Evolutionary conservation across 768 basidiomycete species (phyloP).

Genomic region (Lentinula lateritia): DNA sequence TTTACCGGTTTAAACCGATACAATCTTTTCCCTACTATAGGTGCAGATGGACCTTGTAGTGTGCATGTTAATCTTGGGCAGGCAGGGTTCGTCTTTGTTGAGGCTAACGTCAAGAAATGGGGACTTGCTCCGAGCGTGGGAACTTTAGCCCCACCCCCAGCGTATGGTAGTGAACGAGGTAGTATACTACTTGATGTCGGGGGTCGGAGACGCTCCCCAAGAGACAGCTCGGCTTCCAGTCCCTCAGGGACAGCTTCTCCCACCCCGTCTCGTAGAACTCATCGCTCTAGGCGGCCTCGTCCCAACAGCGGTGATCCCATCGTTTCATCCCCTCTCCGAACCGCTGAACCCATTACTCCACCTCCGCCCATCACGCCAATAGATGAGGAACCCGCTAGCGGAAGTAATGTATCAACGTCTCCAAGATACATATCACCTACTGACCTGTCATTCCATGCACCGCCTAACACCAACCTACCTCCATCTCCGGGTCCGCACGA

Average conservation of each 20-base stretch:
- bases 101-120: constrained; percentile 99
- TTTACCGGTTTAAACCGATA: constrained; percentile 84
- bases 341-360: constrained; percentile 44
- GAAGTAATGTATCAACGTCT: constrained; percentile 45
- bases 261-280: constrained; percentile 46
- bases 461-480: constrained; percentile 45
- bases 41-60: constrained; percentile 93
- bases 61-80: constrained; percentile 98
- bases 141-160: constrained; percentile 94
- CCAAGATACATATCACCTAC: constrained; percentile 57
- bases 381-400: constrained; percentile 47
- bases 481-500: constrained; percentile 24
- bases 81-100: constrained; percentile 97
- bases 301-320: constrained; percentile 34
- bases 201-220: constrained; percentile 39
- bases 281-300: constrained; percentile 55
- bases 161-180: constrained; percentile 95
- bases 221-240: constrained; percentile 35
- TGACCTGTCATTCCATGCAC: constrained; percentile 55
- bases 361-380: constrained; percentile 76
- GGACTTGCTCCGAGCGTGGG: constrained; percentile 96
- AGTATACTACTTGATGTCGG: constrained; percentile 94
- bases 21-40: constrained; percentile 97
- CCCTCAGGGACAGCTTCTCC: constrained; percentile 38
- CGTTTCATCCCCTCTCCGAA: constrained; percentile 64